Conservation (phyloP, 1,139 yeast species). For the Taiozyma sp. region DNA sequence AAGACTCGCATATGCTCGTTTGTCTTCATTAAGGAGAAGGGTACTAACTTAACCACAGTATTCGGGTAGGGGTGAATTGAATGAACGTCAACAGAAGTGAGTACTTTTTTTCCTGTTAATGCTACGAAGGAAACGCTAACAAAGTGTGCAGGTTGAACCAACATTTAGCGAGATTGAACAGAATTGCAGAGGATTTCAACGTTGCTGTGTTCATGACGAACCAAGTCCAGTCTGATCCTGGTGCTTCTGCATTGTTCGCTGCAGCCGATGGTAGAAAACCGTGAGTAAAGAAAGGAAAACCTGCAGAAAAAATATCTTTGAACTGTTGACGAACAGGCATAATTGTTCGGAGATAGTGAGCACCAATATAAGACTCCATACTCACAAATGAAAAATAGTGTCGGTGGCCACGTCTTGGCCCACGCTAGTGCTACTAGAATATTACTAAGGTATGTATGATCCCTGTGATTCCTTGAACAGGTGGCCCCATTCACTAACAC, state of each 20-base stretch:
- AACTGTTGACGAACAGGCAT: not conserved
- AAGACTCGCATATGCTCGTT: not conserved
- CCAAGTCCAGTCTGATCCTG: slow-evolving; percentile 66
- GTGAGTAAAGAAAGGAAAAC: slow-evolving; percentile 15
- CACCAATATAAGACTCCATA: not conserved
- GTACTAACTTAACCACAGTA: slow-evolving; percentile 22
- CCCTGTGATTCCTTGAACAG: not conserved
- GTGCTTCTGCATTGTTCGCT: slow-evolving; percentile 59
- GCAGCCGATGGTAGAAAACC: slow-evolving; percentile 63
- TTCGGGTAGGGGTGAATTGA: slow-evolving; percentile 54
- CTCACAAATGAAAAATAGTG: slow-evolving; percentile 19
- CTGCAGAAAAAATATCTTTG: not conserved
- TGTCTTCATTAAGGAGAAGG: not conserved
- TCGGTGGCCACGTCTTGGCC: slow-evolving; percentile 60
- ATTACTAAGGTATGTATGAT: slow-evolving; percentile 29
- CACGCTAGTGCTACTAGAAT: slow-evolving; percentile 62
- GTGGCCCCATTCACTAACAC: not conserved
- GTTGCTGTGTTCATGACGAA: slow-evolving; percentile 55
- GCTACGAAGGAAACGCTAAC: not conserved
- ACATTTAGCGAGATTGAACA: slow-evolving; percentile 44
- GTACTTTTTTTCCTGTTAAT: slow-evolving; percentile 5
- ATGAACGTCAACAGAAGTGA: slow-evolving; percentile 50
- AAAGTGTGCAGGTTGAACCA: slow-evolving; percentile 34
- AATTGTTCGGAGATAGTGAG: not conserved
- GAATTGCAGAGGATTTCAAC: slow-evolving; percentile 55